Conservation (phyloP, 345 rosid species). For the Mangifera indica region DNA sequence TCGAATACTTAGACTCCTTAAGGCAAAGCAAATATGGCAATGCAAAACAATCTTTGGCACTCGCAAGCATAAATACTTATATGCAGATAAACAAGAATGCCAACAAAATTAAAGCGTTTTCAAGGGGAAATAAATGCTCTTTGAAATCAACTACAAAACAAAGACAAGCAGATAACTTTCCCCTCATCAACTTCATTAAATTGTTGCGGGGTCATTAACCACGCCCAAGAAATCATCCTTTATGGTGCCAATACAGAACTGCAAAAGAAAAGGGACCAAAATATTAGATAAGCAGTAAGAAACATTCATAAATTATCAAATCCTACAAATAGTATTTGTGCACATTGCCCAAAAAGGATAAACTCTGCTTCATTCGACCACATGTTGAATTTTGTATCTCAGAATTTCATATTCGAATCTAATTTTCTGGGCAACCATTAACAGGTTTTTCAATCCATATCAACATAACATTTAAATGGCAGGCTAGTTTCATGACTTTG, state of each 20-base stretch:
- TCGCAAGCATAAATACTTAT: too few relatives aligned
- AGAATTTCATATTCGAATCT: neutral
- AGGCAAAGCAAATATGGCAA: too few relatives aligned
- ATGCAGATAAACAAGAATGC: neutral
- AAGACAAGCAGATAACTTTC: neutral
- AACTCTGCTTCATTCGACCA: neutral
- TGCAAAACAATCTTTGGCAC: too few relatives aligned
- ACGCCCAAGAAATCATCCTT: conserved; percentile 94
- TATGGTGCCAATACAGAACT: conserved; percentile 96
- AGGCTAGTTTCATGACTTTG: neutral
- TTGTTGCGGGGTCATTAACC: conserved; percentile 76
- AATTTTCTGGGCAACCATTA: neutral
- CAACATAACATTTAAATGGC: neutral
- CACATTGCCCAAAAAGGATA: neutral
- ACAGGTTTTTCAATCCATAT: neutral
- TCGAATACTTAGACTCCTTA: too few relatives aligned
- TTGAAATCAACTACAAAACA: neutral
- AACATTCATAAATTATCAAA: neutral
- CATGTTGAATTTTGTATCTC: neutral
- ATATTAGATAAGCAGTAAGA: neutral
- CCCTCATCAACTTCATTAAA: conserved; percentile 27
- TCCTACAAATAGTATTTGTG: neutral
- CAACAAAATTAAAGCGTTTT: neutral
- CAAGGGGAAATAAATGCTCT: neutral
- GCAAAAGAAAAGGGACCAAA: conserved; percentile 28